Base-by-base conservation (phyloP, 148 eudicot species). In the Simmondsia chinensis region DNA sequence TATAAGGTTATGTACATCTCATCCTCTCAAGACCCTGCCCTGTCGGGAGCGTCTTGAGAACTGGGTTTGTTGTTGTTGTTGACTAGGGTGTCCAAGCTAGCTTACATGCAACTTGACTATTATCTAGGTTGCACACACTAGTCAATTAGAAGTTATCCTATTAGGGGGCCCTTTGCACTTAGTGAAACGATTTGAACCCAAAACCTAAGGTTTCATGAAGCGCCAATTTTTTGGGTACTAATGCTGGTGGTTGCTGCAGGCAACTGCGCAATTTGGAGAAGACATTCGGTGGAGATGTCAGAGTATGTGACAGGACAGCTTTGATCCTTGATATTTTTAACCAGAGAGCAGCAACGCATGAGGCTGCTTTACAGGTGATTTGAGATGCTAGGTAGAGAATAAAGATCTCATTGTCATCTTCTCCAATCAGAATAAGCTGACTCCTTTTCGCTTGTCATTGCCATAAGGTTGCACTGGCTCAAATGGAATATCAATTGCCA, bases 301-400 rank as follows among this genome's bases (percentile, higher is more conserved):
- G 99, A 68, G 99, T 91, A 30, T 91, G 99, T 70, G 99, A 91
- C 50, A 80, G 99, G 24, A 91, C 99, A 41, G 99, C 99, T 21
- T 80, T 91, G 33, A 91, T 91, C 54, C 70, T 91, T 43, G 99
- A 91, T 56, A 91, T 91, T 39, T 91, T 91, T 49, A 79, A 82
- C 64, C 99, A 91, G 72, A 74, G 99, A 61, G 99, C 99, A 57
- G 99, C 99, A 31, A 91, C 99, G 49, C 95, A 75, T 61, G 99
- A 91, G 77, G 99, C 99, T 50, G 53, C 89, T 61, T 73, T 91
- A 53, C 99, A 91, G 94, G 99, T 75, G 70, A 45, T 22, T 7
- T 37, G 19, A 8, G 26, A 30, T 40, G 20, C n/a, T n/a, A 52
- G 27, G 28, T 13, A 18, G 9, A 10, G 15, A 39, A 24, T 28